A percentile compares a stretch with the other conserved stretches of the same genome.
Evolutionary conservation across 164 flowering plant genomes (phyloP).

Genomic region (Saururus chinensis): DNA sequence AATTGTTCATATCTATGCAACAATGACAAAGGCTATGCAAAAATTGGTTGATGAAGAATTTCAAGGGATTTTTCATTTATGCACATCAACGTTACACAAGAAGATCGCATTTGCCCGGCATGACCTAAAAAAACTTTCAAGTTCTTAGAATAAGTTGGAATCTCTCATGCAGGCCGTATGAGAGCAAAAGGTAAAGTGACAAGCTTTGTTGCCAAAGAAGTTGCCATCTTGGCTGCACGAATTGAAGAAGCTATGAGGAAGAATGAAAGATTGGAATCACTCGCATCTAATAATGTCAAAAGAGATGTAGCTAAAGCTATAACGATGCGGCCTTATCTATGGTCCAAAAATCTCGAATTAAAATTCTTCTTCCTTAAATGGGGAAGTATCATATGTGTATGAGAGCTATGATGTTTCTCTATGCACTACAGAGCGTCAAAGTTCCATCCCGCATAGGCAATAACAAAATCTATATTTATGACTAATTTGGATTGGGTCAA

Average conservation of each 20-base stretch:
- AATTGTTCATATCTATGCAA: slow-evolving; percentile 83
- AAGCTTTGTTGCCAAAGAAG: slow-evolving; percentile 73
- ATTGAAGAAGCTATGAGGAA: slow-evolving; percentile 85
- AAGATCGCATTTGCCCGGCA: slow-evolving; percentile 92
- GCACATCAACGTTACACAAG: slow-evolving; percentile 86
- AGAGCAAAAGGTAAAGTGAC: slow-evolving; percentile 96
- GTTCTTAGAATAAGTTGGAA: slow-evolving; percentile 89
- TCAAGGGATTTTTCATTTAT: slow-evolving; percentile 71
- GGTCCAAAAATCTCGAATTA: no score
- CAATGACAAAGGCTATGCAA: slow-evolving; percentile 93
- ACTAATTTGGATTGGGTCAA: no score
- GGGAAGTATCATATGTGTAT: no score
- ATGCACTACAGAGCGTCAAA: no score
- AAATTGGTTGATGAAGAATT: slow-evolving; percentile 89
- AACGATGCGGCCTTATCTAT: no score
- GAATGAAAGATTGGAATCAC: slow-evolving; percentile 89
- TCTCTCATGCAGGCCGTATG: slow-evolving; percentile 71
- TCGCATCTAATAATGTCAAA: slow-evolving; percentile 39
- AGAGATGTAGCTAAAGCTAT: slow-evolving; percentile 48
- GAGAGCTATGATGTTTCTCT: no score
- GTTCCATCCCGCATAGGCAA: no score
- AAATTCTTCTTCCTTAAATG: no score
- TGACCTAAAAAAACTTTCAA: slow-evolving; percentile 87
- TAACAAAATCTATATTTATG: no score
- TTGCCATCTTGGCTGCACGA: slow-evolving; percentile 43